Evolutionary conservation across 805 yeast species (phyloP).

Genomic region (Scheffersomyces ergatensis): DNA sequence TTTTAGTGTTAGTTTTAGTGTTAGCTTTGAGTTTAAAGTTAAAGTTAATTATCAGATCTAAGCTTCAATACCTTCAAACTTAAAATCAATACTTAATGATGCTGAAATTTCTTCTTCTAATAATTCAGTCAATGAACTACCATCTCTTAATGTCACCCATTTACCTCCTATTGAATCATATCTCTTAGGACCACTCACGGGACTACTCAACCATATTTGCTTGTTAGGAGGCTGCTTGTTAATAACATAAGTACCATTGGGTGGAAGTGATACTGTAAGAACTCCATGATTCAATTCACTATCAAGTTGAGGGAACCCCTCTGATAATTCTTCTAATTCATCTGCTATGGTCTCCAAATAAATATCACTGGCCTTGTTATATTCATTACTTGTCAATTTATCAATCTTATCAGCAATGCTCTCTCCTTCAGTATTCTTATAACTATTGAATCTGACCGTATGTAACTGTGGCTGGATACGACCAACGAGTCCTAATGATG

Average conservation of each 20-base stretch:
- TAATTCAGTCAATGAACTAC: conserved; percentile 30
- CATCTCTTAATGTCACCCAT: conserved; percentile 81
- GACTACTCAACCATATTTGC: conserved; percentile 95
- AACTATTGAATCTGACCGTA: conserved; percentile 5
- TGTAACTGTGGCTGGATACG: background rate
- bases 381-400: conserved; percentile 47
- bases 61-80: conserved; percentile 15
- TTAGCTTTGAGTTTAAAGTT: too few relatives aligned
- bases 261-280: conserved; percentile 66
- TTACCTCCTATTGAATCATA: conserved; percentile 65
- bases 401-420: conserved; percentile 52
- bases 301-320: conserved; percentile 61
- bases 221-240: conserved; percentile 97
- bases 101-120: conserved; percentile 29
- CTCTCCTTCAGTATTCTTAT: conserved; percentile 49
- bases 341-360: conserved; percentile 70
- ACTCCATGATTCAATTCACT: conserved; percentile 87
- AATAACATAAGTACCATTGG: conserved; percentile 82
- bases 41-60: background rate
- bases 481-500: too few relatives aligned
- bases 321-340: conserved; percentile 66
- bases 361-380: conserved; percentile 61
- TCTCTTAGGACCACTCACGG: conserved; percentile 86
- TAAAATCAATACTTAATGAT: conserved; percentile 21
- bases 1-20: too few relatives aligned